These are phyloP conservation scores for Boletus patriciae DNA, from an alignment of 768 basidiomycete species.

Conservation along the genomic window DNA sequence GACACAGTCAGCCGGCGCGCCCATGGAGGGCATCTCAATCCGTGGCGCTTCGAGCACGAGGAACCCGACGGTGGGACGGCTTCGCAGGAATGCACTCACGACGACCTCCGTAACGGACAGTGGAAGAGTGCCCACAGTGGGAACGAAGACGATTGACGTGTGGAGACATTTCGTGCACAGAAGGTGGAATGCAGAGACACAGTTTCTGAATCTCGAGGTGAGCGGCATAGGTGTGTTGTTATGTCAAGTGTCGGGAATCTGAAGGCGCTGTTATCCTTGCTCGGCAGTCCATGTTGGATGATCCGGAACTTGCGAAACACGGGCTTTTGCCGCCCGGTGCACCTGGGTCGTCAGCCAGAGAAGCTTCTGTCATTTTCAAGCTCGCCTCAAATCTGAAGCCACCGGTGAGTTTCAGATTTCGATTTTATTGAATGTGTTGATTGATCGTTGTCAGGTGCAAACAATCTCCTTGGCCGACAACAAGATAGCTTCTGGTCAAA, in stretches of 20 bases:
- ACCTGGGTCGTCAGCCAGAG: conserved; percentile 57
- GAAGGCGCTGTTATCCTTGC: conserved; percentile 6
- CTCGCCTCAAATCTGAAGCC: conserved; percentile 78
- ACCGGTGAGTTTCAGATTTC: conserved; percentile 44
- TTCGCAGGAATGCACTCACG: conserved; percentile 60
- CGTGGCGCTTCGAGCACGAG: conserved; percentile 59
- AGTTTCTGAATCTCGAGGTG: conserved; percentile 83
- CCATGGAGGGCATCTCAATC: conserved; percentile 59
- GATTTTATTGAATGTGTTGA: not conserved
- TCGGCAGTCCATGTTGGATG: conserved; percentile 70
- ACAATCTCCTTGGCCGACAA: conserved; percentile 86
- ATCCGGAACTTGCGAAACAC: conserved; percentile 71
- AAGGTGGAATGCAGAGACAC: conserved; percentile 67
- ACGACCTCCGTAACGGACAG: conserved; percentile 11
- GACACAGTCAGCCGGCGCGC: conserved; percentile 32
- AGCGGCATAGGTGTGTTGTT: conserved; percentile 28
- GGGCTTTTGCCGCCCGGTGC: conserved; percentile 70
- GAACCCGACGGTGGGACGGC: conserved; percentile 46
- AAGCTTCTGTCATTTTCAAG: conserved; percentile 87
- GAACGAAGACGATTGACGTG: conserved; percentile 53
- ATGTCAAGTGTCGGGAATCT: not conserved
- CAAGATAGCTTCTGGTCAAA: conserved; percentile 58
- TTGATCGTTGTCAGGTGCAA: conserved; percentile 48
- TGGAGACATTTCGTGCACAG: conserved; percentile 75
- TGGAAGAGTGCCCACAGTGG: conserved; percentile 21